Conservation (phyloP, 108 stramenopile genomes). For the Conticribra weissflogii region DNA sequence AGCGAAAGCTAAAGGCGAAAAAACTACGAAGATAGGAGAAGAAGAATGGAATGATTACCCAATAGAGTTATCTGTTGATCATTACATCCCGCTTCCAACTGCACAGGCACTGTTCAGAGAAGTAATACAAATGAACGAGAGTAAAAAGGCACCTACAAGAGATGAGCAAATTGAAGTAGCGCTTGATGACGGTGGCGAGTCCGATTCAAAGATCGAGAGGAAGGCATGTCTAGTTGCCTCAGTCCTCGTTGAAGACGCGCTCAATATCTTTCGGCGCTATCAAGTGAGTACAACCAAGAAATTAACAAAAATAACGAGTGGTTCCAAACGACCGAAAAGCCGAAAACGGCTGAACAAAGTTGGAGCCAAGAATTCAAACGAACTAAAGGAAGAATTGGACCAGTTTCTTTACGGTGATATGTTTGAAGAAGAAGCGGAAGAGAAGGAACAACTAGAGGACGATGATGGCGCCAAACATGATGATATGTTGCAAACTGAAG, state of each 20-base stretch:
- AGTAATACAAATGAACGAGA: slow-evolving; percentile 26
- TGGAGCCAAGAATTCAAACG: slow-evolving; percentile 11
- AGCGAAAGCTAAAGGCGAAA: background rate
- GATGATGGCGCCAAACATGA: background rate
- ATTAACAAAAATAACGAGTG: slow-evolving; percentile 23
- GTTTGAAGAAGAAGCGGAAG: slow-evolving; percentile 15
- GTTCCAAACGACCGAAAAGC: slow-evolving; percentile 7
- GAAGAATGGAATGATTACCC: slow-evolving; percentile 14
- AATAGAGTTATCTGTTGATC: slow-evolving; percentile 18
- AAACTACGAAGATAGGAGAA: slow-evolving; percentile 3
- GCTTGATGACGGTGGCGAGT: background rate
- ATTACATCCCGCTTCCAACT: slow-evolving; percentile 34
- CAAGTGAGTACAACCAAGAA: slow-evolving; percentile 35
- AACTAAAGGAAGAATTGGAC: slow-evolving; percentile 33
- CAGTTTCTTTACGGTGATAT: slow-evolving; percentile 43
- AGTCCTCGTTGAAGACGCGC: slow-evolving; percentile 25
- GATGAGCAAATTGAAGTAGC: background rate
- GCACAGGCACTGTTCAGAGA: slow-evolving; percentile 37
- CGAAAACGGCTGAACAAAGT: slow-evolving; percentile 25
- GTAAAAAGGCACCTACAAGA: slow-evolving; percentile 4
- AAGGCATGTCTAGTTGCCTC: slow-evolving; percentile 27
- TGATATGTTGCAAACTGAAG: slow-evolving; percentile 22
- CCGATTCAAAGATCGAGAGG: background rate
- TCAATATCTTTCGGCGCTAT: slow-evolving; percentile 45
- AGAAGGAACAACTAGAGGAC: too few species aligned